A percentile compares a stretch with the other conserved stretches of the same genome.
phyloP scores from a whole-genome alignment of 2,329 filamentous ascomycete genomes.

The Aspergillus sp. region DNA sequence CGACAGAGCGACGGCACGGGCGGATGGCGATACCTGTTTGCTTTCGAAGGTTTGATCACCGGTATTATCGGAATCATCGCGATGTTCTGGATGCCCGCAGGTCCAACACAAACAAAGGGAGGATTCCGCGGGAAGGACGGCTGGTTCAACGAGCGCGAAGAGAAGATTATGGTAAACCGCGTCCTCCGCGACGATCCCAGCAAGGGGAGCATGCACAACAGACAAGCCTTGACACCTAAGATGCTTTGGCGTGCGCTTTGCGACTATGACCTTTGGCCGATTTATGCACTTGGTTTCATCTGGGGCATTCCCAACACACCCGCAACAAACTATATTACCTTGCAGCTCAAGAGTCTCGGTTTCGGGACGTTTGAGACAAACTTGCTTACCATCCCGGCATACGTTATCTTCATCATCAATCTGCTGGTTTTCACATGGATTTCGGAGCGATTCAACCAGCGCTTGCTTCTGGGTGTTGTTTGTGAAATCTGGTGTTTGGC shows the following conservation, averaged over 20 bases:
- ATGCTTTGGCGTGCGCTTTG: slow-evolving; percentile 46
- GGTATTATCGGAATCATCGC: slow-evolving; percentile 50
- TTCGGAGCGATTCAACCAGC: slow-evolving; percentile 50
- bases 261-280: slow-evolving; percentile 54
- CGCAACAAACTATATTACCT: slow-evolving; percentile 32
- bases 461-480: slow-evolving; percentile 48
- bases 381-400: slow-evolving; percentile 56
- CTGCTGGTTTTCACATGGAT: slow-evolving; percentile 50
- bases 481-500: slow-evolving; percentile 49
- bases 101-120: slow-evolving; percentile 59
- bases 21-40: slow-evolving; percentile 41
- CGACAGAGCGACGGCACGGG: slow-evolving; percentile 27
- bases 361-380: slow-evolving; percentile 57
- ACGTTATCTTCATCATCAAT: slow-evolving; percentile 51
- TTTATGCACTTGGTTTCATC: slow-evolving; percentile 45
- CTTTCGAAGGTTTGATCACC: slow-evolving; percentile 43
- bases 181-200: slow-evolving; percentile 50
- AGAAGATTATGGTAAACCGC: slow-evolving; percentile 63
- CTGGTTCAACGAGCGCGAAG: slow-evolving; percentile 62
- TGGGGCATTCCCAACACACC: slow-evolving; percentile 37
- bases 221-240: slow-evolving; percentile 44
- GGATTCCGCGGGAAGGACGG: slow-evolving; percentile 55
- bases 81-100: slow-evolving; percentile 55
- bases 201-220: slow-evolving; percentile 57
- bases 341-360: slow-evolving; percentile 46